A percentile compares a stretch with the other conserved stretches of the same genome.
phyloP scores from a whole-genome alignment of 2,329 filamentous ascomycete genomes.

The Pyrenophora teres region DNA sequence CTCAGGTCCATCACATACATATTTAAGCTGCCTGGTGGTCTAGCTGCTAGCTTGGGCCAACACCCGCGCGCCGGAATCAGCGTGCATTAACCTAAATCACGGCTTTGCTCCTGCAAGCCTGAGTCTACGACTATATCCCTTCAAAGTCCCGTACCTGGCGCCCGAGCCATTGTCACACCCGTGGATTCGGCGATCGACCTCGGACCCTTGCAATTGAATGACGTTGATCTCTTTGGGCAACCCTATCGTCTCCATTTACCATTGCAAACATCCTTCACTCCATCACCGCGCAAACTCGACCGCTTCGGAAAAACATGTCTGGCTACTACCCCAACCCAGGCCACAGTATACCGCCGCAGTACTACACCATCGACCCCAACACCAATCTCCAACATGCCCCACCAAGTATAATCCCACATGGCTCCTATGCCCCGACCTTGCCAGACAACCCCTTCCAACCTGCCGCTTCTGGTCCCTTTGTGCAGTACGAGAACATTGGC shows the following conservation, averaged over 20 bases:
- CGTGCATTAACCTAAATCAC: constrained; percentile 31
- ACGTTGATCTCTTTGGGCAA: constrained; percentile 43
- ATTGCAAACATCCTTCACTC: constrained; percentile 22
- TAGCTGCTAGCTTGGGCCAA: constrained; percentile 42
- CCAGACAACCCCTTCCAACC: constrained; percentile 42
- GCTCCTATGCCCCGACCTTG: constrained; percentile 33
- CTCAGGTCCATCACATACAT: constrained; percentile 30
- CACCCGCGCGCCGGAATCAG: constrained; percentile 36
- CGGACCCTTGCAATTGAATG: constrained; percentile 45
- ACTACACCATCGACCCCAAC: constrained; percentile 43
- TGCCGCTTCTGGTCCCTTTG: constrained; percentile 34
- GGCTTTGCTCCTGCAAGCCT: constrained; percentile 25
- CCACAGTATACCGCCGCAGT: constrained; percentile 42
- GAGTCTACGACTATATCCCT: constrained; percentile 21
- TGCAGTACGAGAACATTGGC: constrained; percentile 41
- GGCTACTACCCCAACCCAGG: constrained; percentile 43
- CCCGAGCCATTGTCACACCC: constrained; percentile 34
- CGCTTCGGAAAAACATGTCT: constrained; percentile 39
- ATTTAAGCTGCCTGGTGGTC: constrained; percentile 40
- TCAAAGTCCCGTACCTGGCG: constrained; percentile 32
- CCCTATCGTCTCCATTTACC: constrained; percentile 30
- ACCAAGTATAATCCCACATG: constrained; percentile 37
- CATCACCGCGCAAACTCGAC: constrained; percentile 23
- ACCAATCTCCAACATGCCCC: constrained; percentile 30
- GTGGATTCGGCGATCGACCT: constrained; percentile 39